phyloP scores from a whole-genome alignment of 345 rosid species.

The Mangifera indica region DNA sequence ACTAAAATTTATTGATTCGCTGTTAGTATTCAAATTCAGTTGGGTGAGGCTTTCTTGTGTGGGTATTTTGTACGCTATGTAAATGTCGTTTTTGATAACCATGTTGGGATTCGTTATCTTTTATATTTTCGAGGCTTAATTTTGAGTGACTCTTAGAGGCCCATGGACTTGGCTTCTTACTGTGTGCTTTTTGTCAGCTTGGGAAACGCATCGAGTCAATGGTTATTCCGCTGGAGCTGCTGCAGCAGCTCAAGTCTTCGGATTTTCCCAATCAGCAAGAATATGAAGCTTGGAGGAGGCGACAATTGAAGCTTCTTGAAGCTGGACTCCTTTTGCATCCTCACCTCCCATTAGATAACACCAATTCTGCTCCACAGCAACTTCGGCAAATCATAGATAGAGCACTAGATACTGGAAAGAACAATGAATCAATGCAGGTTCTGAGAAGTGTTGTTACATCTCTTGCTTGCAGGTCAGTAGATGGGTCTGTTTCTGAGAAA shows the following conservation, averaged over 20 bases:
- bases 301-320: constrained; percentile 81
- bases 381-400: constrained; percentile 55
- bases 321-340: constrained; percentile 84
- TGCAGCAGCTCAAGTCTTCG: constrained; percentile 73
- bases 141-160: too few species aligned
- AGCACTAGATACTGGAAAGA: constrained; percentile 69
- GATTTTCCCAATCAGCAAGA: constrained; percentile 78
- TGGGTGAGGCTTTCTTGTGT: too few species aligned
- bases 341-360: constrained; percentile 52
- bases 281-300: constrained; percentile 78
- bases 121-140: too few species aligned
- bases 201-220: constrained; percentile 77
- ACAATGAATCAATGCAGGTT: constrained; percentile 60
- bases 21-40: too few species aligned
- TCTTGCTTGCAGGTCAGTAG: constrained; percentile 62
- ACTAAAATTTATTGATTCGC: too few species aligned
- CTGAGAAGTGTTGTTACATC: constrained; percentile 66
- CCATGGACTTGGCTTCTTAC: constrained; percentile 1
- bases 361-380: constrained; percentile 46
- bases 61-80: too few species aligned
- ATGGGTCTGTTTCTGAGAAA: constrained; percentile 57
- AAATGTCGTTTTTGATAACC: too few species aligned
- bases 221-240: constrained; percentile 84
- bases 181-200: constrained; percentile 51
- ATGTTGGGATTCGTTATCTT: neutral